A percentile compares a stretch with the other conserved stretches of the same genome.
phyloP scores from a whole-genome alignment of 2,329 filamentous ascomycete genomes.

The Periglandula ipomoeae region DNA sequence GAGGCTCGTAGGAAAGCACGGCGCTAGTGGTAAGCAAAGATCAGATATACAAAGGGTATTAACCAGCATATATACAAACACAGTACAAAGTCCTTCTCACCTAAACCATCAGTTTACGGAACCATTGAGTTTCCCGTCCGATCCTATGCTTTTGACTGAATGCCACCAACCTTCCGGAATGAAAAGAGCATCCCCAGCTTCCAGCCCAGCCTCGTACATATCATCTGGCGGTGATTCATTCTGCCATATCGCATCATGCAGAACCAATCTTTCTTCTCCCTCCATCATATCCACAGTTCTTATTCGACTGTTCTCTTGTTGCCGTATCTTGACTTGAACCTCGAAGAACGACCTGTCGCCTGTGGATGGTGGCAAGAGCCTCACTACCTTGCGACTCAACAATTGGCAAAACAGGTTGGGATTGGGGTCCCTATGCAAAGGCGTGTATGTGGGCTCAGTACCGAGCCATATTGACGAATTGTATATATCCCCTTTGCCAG shows the following conservation, averaged over 20 bases:
- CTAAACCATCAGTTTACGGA: constrained; percentile 40
- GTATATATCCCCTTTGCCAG: constrained; percentile 78
- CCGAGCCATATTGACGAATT: constrained; percentile 83
- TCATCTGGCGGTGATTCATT: constrained; percentile 19
- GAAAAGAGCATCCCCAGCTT: constrained; percentile 37
- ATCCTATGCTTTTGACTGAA: constrained; percentile 30
- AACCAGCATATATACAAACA: background rate
- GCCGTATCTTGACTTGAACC: constrained; percentile 33
- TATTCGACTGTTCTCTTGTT: constrained; percentile 39
- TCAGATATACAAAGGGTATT: background rate
- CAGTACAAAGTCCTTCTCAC: constrained; percentile 12
- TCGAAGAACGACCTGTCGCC: constrained; percentile 56
- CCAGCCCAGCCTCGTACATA: constrained; percentile 45
- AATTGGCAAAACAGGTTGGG: constrained; percentile 88
- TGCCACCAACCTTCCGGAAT: constrained; percentile 38
- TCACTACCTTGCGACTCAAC: constrained; percentile 59
- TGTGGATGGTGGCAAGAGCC: constrained; percentile 56
- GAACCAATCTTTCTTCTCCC: constrained; percentile 55
- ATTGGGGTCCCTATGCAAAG: constrained; percentile 87
- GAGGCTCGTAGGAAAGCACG: no score
- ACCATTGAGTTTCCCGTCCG: constrained; percentile 27
- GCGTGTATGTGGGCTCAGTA: constrained; percentile 76
- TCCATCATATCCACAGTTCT: constrained; percentile 88
- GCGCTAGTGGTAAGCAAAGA: background rate
- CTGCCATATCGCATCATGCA: constrained; percentile 67